Base-by-base conservation (phyloP, 768 basidiomycete genomes). In the Lactarius deliciosus region DNA sequence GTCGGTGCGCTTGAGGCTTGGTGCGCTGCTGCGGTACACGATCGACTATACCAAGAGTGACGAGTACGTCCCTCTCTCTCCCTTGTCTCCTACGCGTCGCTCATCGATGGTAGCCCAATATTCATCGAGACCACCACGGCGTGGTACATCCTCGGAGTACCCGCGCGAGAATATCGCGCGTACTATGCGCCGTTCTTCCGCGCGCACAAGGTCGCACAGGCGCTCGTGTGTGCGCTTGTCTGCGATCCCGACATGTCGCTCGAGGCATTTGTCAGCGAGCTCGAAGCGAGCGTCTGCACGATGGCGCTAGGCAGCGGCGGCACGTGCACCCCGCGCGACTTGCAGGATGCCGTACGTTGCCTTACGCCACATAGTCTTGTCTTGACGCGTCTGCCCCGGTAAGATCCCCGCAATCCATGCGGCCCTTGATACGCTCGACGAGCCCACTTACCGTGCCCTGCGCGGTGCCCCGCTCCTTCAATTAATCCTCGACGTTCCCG, bases 1-100 rank as follows among this genome's bases (percentile, higher is more conserved):
- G 53, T 56, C 58, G 5, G 54, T 70, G n/a, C 64, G 70, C 55
- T 72, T 91, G 45, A 77, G 79, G 22, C 77, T 87, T 56, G 77
- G 80, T 7, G 74, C 78, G 1, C 80, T 91, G 30, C 69, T 82
- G 20, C 70, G 80, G 16, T 86, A 76, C 71, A 77, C 77, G 1
- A 76, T 89, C 18, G 83, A 88, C 70, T 89, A 84, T 69, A 76
- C 76, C 8, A 76, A 79, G 43, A 71, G 72, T 32, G 74, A 82
- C 55, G 82, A 82, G 90, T 90, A 71, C 65, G 87, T 75, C 69
- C 36, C 57, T 60, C 58, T 1, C 70, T 50, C 36, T 34, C 36
- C 56, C 41, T n/a, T 63, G 13, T 5, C n/a, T 18, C 6, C 63
- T 65, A 25, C 13, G 20, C 32, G 4, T 54, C n/a, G 10, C 61